A percentile compares a stretch with the other conserved stretches of the same genome.
Conservation (phyloP, 441 rosid genomes). For the Bocquillonia castaneifolia region DNA sequence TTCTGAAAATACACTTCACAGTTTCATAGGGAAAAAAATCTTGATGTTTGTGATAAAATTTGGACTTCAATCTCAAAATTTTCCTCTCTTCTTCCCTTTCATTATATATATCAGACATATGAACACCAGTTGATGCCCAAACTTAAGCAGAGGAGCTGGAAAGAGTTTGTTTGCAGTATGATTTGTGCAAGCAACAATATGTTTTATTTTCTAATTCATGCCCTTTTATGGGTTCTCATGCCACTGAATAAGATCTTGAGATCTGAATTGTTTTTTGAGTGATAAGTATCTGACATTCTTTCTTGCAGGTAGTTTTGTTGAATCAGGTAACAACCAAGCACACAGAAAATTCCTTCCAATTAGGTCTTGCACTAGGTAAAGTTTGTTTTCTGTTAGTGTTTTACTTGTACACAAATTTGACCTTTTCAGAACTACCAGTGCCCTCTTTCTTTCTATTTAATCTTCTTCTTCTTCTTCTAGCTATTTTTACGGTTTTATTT, state of each 20-base stretch:
- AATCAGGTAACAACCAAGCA: conserved; percentile 85
- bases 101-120: neutral
- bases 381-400: conserved; percentile 12
- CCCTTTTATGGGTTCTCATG: neutral
- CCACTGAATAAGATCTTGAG: neutral
- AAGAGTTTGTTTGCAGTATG: neutral
- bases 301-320: conserved; percentile 69
- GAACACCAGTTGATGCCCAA: neutral
- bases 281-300: neutral
- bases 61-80: neutral
- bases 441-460: neutral
- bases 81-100: neutral
- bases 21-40: neutral
- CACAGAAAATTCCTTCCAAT: conserved; percentile 67
- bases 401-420: neutral
- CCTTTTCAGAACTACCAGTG: neutral
- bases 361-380: conserved; percentile 80
- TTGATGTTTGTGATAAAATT: neutral
- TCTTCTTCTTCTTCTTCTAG: conserved; percentile 3
- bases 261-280: neutral
- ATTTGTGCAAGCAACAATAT: neutral
- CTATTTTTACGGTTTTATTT: neutral
- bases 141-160: neutral
- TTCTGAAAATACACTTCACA: neutral
- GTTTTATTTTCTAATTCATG: neutral